A percentile compares a stretch with the other conserved stretches of the same genome.
Evolutionary conservation across 1,284 basidiomycete species (phyloP).

Genomic region (Tausonia pullulans): DNA sequence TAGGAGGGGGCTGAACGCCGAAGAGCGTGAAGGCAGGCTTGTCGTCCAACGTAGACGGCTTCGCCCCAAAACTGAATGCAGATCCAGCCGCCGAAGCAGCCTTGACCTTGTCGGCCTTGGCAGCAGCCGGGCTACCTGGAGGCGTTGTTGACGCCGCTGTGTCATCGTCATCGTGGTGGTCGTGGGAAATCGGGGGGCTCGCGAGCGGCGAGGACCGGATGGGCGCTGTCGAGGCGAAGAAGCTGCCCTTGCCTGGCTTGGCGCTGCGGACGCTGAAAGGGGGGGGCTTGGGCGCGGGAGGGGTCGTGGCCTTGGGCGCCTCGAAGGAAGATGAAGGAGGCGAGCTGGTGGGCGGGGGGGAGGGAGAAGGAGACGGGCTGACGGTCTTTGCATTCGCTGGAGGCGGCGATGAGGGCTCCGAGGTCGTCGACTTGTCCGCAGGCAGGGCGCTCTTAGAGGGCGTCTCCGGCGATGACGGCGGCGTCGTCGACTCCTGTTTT

Average conservation of each 20-base stretch:
- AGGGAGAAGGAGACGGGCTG: constrained; percentile 16
- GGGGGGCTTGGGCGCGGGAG: constrained; percentile 6
- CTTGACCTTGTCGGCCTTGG: no score
- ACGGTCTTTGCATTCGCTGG: constrained; percentile 21
- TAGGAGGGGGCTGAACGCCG: no score
- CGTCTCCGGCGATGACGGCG: no score
- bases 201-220: constrained; percentile 29
- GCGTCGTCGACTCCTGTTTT: background rate
- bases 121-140: no score
- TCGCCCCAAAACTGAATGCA: background rate
- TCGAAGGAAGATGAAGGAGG: constrained; percentile 4
- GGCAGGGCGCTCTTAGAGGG: no score
- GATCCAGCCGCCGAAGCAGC: no score
- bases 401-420: background rate
- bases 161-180: background rate
- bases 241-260: constrained; percentile 1
- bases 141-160: no score
- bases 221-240: constrained; percentile 19
- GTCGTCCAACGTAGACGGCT: background rate
- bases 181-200: constrained; percentile 21
- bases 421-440: no score
- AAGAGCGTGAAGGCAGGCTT: background rate
- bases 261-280: background rate
- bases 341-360: background rate
- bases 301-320: constrained; percentile 15